A percentile compares a stretch with the other conserved stretches of the same genome.
These are phyloP conservation scores for Helichrysum umbraculigerum DNA, from an alignment of 129 eudicot species.

Conservation along the genomic window DNA sequence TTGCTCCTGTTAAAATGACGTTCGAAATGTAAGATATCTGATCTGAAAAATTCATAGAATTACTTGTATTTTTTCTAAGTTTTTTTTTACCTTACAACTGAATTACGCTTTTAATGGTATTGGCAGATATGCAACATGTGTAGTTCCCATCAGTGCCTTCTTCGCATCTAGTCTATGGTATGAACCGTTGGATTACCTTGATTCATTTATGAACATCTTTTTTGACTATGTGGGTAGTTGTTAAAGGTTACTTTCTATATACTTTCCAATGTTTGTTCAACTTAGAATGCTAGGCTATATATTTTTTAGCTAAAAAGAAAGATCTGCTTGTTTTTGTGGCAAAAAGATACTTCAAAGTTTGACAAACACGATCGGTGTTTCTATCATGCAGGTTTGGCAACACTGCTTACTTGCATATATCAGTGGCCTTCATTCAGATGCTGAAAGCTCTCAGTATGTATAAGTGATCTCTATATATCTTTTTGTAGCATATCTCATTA, in stretches of 20 bases:
- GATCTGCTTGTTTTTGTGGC: too few relatives aligned
- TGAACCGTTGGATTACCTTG: conserved; percentile 12
- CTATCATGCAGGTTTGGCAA: conserved; percentile 78
- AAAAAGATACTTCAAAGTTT: not conserved
- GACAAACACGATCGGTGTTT: not conserved
- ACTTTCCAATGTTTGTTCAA: not conserved
- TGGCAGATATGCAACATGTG: conserved; percentile 88
- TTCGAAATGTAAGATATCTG: conserved; percentile 71
- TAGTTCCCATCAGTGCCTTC: conserved; percentile 96
- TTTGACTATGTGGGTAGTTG: not conserved
- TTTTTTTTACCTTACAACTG: not conserved
- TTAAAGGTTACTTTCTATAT: conserved; percentile 5
- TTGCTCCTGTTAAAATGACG: conserved; percentile 97
- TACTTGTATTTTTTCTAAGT: conserved; percentile 2
- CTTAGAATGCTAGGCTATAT: not conserved
- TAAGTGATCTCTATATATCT: not conserved
- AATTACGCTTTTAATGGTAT: not conserved
- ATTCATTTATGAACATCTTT: not conserved
- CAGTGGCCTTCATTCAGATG: conserved; percentile 99
- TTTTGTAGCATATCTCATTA: conserved; percentile 7
- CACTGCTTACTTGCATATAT: conserved; percentile 97
- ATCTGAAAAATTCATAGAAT: not conserved
- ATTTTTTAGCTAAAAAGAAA: not conserved
- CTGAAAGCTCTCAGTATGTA: conserved; percentile 95
- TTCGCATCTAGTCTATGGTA: conserved; percentile 99